phyloP scores from a whole-genome alignment of 2,329 filamentous ascomycete genomes.

The Aureobasidium sp. region DNA sequence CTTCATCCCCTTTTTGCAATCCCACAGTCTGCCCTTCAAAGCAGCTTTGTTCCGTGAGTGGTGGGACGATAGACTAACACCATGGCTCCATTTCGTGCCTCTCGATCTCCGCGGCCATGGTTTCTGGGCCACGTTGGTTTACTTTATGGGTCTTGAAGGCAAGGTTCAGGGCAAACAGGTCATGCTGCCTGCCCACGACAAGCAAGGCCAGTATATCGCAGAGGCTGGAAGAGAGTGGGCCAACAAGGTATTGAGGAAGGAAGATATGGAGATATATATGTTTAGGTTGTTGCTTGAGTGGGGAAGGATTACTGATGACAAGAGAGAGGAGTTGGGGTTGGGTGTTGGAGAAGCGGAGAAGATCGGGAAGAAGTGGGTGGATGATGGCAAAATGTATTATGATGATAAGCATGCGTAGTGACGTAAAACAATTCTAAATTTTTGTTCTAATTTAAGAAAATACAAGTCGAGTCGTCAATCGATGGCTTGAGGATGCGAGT shows the following conservation, averaged over 20 bases:
- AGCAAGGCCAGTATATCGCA: conserved; percentile 57
- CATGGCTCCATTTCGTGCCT: conserved; percentile 77
- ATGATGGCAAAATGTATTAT: conserved; percentile 9
- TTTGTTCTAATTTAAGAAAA: no score
- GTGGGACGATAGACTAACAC: conserved; percentile 64
- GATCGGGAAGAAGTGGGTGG: conserved; percentile 12
- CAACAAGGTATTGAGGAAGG: conserved; percentile 51
- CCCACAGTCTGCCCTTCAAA: conserved; percentile 59
- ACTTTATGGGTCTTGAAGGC: conserved; percentile 56
- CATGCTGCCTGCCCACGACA: conserved; percentile 39
- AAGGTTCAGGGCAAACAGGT: conserved; percentile 38
- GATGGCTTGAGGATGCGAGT: no score
- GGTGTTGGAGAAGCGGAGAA: conserved; percentile 11
- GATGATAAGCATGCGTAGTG: conserved; percentile 1
- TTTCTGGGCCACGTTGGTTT: conserved; percentile 64
- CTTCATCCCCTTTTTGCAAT: conserved; percentile 57
- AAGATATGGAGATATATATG: conserved; percentile 74
- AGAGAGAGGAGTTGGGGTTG: conserved; percentile 37
- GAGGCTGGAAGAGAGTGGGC: conserved; percentile 59
- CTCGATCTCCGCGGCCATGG: conserved; percentile 65
- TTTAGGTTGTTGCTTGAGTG: conserved; percentile 72
- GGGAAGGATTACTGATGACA: conserved; percentile 59
- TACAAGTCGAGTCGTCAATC: no score
- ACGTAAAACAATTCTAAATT: no score
- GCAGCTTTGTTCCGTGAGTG: conserved; percentile 67